phyloP scores from a whole-genome alignment of 2,329 filamentous ascomycete species.

The Didymosphaeria variabile region DNA sequence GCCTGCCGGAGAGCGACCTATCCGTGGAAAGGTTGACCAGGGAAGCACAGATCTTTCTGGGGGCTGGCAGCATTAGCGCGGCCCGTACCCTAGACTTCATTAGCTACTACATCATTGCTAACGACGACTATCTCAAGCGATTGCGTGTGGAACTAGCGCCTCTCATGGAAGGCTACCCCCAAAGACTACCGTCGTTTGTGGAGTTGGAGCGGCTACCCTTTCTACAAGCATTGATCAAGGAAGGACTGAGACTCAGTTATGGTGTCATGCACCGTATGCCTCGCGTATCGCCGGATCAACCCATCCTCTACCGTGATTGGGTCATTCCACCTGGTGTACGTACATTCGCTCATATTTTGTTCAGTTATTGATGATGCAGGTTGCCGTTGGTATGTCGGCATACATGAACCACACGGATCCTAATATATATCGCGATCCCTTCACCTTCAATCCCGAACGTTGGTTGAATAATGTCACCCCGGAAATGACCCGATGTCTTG shows the following conservation, averaged over 20 bases:
- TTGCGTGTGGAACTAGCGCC: slow-evolving; percentile 17
- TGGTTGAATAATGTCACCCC: slow-evolving; percentile 8
- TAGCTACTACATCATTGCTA: slow-evolving; percentile 18
- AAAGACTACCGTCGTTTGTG: slow-evolving; percentile 5
- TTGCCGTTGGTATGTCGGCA: slow-evolving; percentile 17
- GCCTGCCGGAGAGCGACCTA: slow-evolving; percentile 22
- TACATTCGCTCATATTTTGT: background rate
- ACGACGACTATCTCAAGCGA: slow-evolving; percentile 6
- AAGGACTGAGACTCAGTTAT: slow-evolving; percentile 22
- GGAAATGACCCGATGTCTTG: slow-evolving; percentile 20
- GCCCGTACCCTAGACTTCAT: slow-evolving; percentile 18
- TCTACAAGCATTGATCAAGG: slow-evolving; percentile 23
- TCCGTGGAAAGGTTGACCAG: slow-evolving; percentile 25
- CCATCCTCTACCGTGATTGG: slow-evolving; percentile 15
- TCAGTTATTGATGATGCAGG: background rate
- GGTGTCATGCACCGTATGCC: slow-evolving; percentile 21
- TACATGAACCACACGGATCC: slow-evolving; percentile 45
- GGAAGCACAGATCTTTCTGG: slow-evolving; percentile 33
- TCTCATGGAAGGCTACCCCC: slow-evolving; percentile 15
- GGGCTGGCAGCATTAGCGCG: slow-evolving; percentile 17
- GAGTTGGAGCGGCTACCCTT: slow-evolving; percentile 21
- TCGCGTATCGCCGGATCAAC: slow-evolving; percentile 16
- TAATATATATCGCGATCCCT: slow-evolving; percentile 20
- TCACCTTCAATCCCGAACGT: slow-evolving; percentile 20
- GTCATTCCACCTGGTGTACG: slow-evolving; percentile 19